A percentile compares a stretch with the other conserved stretches of the same genome.
phyloP scores from a whole-genome alignment of 768 basidiomycete genomes.

The Amanita subjunquillea region DNA sequence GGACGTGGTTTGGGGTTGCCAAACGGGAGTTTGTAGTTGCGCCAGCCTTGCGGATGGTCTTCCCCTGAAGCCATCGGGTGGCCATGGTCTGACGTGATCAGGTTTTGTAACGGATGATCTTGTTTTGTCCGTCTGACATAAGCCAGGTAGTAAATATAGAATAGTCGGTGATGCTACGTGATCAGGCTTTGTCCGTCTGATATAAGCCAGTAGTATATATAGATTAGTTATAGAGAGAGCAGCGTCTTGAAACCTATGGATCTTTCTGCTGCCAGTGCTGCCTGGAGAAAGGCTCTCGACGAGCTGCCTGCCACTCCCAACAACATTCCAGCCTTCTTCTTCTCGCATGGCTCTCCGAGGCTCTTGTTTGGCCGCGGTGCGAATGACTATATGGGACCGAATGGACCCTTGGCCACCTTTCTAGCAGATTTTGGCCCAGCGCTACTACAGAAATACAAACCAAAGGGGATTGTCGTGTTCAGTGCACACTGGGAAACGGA shows the following conservation, averaged over 20 bases:
- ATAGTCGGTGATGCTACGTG: too few relatives aligned
- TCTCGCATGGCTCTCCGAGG: slow-evolving; percentile 54
- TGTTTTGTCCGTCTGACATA: too few relatives aligned
- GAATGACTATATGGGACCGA: slow-evolving; percentile 28
- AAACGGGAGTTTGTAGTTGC: slow-evolving; percentile 42
- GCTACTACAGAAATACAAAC: slow-evolving; percentile 59
- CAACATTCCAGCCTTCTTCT: slow-evolving; percentile 71
- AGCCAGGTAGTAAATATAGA: too few relatives aligned
- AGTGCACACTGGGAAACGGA: slow-evolving; percentile 76
- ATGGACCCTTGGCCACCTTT: slow-evolving; percentile 47
- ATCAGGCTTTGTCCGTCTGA: too few relatives aligned
- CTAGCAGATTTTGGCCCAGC: slow-evolving; percentile 55
- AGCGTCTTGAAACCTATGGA: neutral
- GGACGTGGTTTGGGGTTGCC: slow-evolving; percentile 54
- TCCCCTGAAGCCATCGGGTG: slow-evolving; percentile 57
- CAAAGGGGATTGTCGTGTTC: slow-evolving; percentile 73
- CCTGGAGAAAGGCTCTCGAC: slow-evolving; percentile 45
- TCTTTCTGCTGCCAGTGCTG: slow-evolving; percentile 11
- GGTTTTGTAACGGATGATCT: too few relatives aligned
- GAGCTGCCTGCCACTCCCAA: slow-evolving; percentile 43
- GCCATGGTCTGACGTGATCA: neutral
- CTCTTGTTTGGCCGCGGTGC: slow-evolving; percentile 30
- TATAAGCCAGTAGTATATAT: too few relatives aligned
- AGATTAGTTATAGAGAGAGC: too few relatives aligned
- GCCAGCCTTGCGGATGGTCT: slow-evolving; percentile 62